Evolutionary conservation across 352 stramenopile genomes (phyloP).

Genomic region (Globisporangium irregulare): DNA sequence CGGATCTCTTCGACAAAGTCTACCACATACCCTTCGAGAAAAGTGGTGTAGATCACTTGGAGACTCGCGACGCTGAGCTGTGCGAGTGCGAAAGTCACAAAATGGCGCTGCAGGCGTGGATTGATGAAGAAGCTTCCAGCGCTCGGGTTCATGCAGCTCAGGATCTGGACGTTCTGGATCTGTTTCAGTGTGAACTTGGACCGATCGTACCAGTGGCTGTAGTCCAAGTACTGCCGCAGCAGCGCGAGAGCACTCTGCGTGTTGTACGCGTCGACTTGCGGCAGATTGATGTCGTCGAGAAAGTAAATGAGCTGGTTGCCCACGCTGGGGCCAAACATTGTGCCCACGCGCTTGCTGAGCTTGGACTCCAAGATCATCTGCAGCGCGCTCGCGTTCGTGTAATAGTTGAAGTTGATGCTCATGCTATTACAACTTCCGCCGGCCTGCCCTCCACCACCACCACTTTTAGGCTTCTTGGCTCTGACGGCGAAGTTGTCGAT

Average conservation of each 20-base stretch:
- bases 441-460: not conserved
- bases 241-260: slow-evolving; percentile 94
- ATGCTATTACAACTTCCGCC: slow-evolving; percentile 56
- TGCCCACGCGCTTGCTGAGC: slow-evolving; percentile 86
- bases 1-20: slow-evolving; percentile 93
- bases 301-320: slow-evolving; percentile 94
- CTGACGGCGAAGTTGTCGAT: slow-evolving; percentile 37
- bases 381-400: slow-evolving; percentile 66
- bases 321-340: slow-evolving; percentile 72
- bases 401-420: slow-evolving; percentile 85
- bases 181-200: slow-evolving; percentile 91
- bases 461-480: slow-evolving; percentile 14
- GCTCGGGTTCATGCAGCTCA: slow-evolving; percentile 95
- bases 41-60: slow-evolving; percentile 94
- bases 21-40: slow-evolving; percentile 92
- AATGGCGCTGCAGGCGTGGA: slow-evolving; percentile 93
- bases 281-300: slow-evolving; percentile 95
- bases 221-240: slow-evolving; percentile 94
- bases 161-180: slow-evolving; percentile 92
- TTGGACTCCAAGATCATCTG: slow-evolving; percentile 87
- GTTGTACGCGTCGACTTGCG: slow-evolving; percentile 93
- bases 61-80: slow-evolving; percentile 86
- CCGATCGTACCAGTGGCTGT: slow-evolving; percentile 94
- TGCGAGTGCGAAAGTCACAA: slow-evolving; percentile 93
- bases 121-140: slow-evolving; percentile 93